A percentile compares a stretch with the other conserved stretches of the same genome.
Evolutionary conservation across 2,329 filamentous ascomycete genomes (phyloP).

Genomic region (Grosmannia serpens): DNA sequence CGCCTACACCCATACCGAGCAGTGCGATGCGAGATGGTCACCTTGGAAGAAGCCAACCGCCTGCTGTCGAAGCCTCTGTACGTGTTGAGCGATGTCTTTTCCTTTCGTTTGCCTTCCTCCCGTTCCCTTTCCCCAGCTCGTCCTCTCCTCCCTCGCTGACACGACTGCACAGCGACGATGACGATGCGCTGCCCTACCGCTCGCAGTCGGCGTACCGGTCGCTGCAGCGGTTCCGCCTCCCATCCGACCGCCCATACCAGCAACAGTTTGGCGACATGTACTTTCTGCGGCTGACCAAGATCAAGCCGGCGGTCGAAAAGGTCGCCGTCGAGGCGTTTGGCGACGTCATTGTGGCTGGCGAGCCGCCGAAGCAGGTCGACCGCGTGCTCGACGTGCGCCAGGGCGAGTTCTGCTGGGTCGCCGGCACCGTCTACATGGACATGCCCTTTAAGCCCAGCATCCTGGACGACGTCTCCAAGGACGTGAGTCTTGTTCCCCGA

Average conservation of each 20-base stretch:
- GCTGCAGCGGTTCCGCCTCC: conserved; percentile 61
- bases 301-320: conserved; percentile 73
- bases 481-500: conserved; percentile 39
- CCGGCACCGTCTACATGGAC: conserved; percentile 93
- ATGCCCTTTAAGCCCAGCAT: conserved; percentile 95
- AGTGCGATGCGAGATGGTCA: conserved; percentile 25
- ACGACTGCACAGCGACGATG: conserved; percentile 18
- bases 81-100: conserved; percentile 12
- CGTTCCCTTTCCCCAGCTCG: not conserved
- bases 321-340: conserved; percentile 68
- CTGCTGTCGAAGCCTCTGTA: conserved; percentile 40
- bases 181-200: conserved; percentile 33
- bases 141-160: conserved; percentile 8
- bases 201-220: conserved; percentile 54
- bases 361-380: conserved; percentile 65
- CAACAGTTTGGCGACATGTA: conserved; percentile 98
- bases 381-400: conserved; percentile 91
- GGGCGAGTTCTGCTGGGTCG: conserved; percentile 90
- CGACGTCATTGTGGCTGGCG: conserved; percentile 63
- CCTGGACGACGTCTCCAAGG: conserved; percentile 86
- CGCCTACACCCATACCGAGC: not conserved
- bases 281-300: conserved; percentile 76
- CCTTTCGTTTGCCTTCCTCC: not conserved
- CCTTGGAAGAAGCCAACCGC: conserved; percentile 29
- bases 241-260: conserved; percentile 64